Evolutionary conservation across 2,329 filamentous ascomycete genomes (phyloP).

Genomic region (Trichoderma harzianum): DNA sequence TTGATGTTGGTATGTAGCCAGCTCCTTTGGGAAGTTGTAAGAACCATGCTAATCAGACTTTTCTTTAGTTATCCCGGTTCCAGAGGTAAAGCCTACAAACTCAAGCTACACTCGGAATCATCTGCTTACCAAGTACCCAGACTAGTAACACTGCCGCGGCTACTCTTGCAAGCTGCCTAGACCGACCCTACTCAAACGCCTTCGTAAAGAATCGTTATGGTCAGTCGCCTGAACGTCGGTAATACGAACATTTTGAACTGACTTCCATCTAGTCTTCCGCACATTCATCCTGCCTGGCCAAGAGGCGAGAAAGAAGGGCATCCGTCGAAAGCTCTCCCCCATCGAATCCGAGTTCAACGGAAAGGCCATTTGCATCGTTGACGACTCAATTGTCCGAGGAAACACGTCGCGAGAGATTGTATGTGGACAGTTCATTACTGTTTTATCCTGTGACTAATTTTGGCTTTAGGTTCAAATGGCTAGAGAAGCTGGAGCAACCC

Average conservation of each 20-base stretch:
- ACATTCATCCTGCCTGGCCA: conserved; percentile 44
- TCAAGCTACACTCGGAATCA: not conserved
- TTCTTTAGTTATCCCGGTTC: conserved; percentile 67
- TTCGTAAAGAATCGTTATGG: conserved; percentile 84
- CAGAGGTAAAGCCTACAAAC: conserved; percentile 32
- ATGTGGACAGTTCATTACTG: not conserved
- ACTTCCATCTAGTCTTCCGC: not conserved
- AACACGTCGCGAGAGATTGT: conserved; percentile 26
- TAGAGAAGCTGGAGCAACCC: conserved; percentile 74
- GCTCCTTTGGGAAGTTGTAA: no score
- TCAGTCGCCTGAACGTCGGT: not conserved
- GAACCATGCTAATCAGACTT: not conserved
- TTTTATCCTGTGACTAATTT: not conserved
- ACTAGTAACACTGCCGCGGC: conserved; percentile 80
- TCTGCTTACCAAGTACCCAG: conserved; percentile 32
- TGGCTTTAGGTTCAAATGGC: conserved; percentile 58
- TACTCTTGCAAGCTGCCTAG: conserved; percentile 68
- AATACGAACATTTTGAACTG: not conserved
- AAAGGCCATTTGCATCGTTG: conserved; percentile 70
- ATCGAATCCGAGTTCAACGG: conserved; percentile 82
- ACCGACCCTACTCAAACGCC: conserved; percentile 74
- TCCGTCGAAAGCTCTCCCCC: conserved; percentile 83
- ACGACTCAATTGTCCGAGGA: conserved; percentile 32
- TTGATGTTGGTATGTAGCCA: conserved; percentile 57
- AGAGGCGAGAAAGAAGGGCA: conserved; percentile 74